These are phyloP conservation scores for Sugiyamaella floridensis DNA, from an alignment of 805 yeast genomes.

Conservation along the genomic window DNA sequence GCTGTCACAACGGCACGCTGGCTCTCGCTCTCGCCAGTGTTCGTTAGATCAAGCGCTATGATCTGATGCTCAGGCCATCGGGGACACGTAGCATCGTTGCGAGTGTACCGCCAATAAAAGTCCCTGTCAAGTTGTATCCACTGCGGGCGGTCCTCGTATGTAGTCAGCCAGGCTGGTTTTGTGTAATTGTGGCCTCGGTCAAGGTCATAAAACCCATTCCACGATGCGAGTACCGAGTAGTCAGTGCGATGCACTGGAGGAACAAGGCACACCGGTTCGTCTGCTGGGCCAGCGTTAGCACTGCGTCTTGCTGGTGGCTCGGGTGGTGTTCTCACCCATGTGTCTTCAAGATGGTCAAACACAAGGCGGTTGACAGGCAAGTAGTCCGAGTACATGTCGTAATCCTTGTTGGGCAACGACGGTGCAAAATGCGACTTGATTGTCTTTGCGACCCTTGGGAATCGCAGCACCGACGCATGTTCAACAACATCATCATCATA, in stretches of 20 bases:
- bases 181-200: slow-evolving; percentile 19
- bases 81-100: slow-evolving; percentile 7
- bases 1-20: not conserved
- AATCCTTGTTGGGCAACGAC: not conserved
- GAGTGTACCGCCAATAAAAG: slow-evolving; percentile 17
- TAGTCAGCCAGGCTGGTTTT: slow-evolving; percentile 11
- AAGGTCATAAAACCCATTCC: slow-evolving; percentile 27
- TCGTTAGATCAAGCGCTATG: not conserved
- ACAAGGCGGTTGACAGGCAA: not conserved
- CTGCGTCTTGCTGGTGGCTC: not conserved
- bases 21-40: slow-evolving; percentile 1
- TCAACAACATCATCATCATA: slow-evolving; percentile 35
- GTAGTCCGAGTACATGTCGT: not conserved
- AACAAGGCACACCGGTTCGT: not conserved
- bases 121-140: slow-evolving; percentile 11
- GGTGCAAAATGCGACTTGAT: not conserved
- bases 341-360: not conserved
- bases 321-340: not conserved
- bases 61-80: slow-evolving; percentile 2
- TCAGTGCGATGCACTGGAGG: not conserved
- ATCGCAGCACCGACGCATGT: slow-evolving; percentile 17
- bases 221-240: slow-evolving; percentile 27
- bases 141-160: slow-evolving; percentile 4
- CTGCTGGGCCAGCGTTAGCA: not conserved
- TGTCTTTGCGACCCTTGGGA: slow-evolving; percentile 7